Evolutionary conservation across 2,329 filamentous ascomycete species (phyloP).

Genomic region (Fusarium floridanum): DNA sequence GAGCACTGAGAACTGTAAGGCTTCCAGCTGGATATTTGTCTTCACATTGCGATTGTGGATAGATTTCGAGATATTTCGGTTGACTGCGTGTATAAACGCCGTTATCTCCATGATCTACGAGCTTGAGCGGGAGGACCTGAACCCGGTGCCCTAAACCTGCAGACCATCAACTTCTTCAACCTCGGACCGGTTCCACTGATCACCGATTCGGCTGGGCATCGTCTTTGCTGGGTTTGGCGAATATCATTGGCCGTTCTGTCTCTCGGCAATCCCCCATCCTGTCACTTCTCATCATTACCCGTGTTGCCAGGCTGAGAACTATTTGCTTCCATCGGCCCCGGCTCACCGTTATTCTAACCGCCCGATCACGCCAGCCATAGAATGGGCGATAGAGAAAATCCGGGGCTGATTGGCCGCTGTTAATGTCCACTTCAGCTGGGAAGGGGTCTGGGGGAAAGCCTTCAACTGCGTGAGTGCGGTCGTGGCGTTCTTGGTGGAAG

Average conservation of each 20-base stretch:
- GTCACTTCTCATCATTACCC: slow-evolving; percentile 5
- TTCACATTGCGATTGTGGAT: not conserved
- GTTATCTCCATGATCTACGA: slow-evolving; percentile 8
- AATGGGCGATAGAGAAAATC: not conserved
- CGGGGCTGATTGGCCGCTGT: slow-evolving; percentile 6
- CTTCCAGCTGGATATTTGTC: not conserved
- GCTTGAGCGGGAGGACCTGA: not conserved
- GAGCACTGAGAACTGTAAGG: not conserved
- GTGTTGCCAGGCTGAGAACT: not conserved
- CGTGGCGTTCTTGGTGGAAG: slow-evolving; percentile 10
- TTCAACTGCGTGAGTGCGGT: not conserved
- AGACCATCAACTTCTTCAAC: not conserved
- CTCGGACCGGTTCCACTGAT: slow-evolving; percentile 3
- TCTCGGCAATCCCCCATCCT: not conserved
- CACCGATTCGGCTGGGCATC: slow-evolving; percentile 6
- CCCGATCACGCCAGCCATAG: not conserved
- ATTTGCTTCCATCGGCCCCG: not conserved
- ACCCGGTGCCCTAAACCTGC: not conserved
- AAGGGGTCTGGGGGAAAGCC: not conserved
- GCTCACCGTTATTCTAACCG: slow-evolving; percentile 8
- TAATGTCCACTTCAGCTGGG: slow-evolving; percentile 24
- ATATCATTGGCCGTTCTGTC: slow-evolving; percentile 2
- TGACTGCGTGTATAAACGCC: not conserved
- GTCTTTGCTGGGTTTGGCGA: not conserved
- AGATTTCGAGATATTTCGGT: not conserved